Base-by-base conservation (phyloP, 2,329 filamentous ascomycete species). In the Dothideomycetes sp. region DNA sequence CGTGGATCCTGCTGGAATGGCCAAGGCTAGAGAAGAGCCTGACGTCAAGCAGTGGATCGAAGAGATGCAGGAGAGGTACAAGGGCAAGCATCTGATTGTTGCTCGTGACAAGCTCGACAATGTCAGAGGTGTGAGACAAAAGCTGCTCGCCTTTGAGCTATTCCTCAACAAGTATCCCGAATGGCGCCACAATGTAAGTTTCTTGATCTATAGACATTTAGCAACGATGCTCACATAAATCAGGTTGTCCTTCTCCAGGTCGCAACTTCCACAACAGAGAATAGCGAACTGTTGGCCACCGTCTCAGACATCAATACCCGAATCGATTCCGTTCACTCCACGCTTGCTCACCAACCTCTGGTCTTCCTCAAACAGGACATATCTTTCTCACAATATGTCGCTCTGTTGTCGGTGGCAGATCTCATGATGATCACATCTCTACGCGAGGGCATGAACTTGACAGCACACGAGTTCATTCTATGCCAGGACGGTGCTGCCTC, bases 311-410 rank as follows among this genome's bases (percentile, higher is more conserved):
- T 96, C 57, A 87, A 94, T 48, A 94, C 86, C 38, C 79, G 89
- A 45, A 89, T 96, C 58, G 94, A 96, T 60, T 91, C 86, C 1
- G 79, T 80, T 1, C 88, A 88, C 70, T 88, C 88, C 5, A 94
- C 87, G 18, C 70, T 96, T 35, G 84, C 86, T 0, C 91, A 95
- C 54, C 87, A 94, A 55, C 89, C 89, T 1, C 74, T 96, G 9
- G 84, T 95, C 5, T 95, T 95, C 61, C 69, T 96, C 39, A 88
- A 93, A 62, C 89, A 96, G 60, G 89, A 96, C 53, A 91, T 96
- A 45, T 81, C 84, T 44, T 94, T 94, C 56, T 71, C 84, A 0
- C 88, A 95, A 57, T 96, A 95, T 54, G 73, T 96, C n/a, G 89
- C 88, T 2, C 69, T 96, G 6, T 72, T 95, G 33, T 86, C 85